Base-by-base conservation (phyloP, 2,329 filamentous ascomycete genomes). In the Trichoderma atrobrunneum region DNA sequence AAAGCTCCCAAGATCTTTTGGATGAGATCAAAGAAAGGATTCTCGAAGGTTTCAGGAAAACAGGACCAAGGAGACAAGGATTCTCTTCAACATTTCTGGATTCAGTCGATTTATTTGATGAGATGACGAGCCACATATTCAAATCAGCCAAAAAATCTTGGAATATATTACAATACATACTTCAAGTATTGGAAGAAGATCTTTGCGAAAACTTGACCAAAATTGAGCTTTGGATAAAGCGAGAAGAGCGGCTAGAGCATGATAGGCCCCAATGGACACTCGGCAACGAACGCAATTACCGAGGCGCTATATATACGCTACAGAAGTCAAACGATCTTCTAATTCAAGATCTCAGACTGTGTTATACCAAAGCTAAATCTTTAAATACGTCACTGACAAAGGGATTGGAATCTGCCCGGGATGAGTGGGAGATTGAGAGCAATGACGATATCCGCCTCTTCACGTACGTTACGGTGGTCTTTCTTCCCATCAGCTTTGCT, bases 21-120 rank as follows among this genome's bases (percentile, higher is more conserved):
- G 39, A n/a, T n/a, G 39, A 43, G 7, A 43, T 43, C n/a, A 43
- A 10, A 10, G 1, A 0, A 43, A 3, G 39, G 0, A n/a, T 43
- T n/a, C 18, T 43, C 39, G 39, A 43, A n/a, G 2, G 39, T 3
- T 43, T 43, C 39, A 8, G n/a, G 39, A 43, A 43, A 4, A n/a
- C n/a, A n/a, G 16, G 16, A 43, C 1, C 16, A 18, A n/a, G 1
- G 0, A n/a, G 16, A 8, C 6, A 1, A 0, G 14, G 6, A 16
- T 7, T 3, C 1, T 39, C 39, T 0, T 43, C 36, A 8, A 43
- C 39, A 5, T 18, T 51, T 8, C 5, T 32, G 2, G 62, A 51
- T 7, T 14, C 39, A 6, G 14, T 51, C 6, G 11, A 54, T 30
- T n/a, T 64, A 12, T 32, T 64, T 34, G 21, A 5, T 1, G 18